Conservation (phyloP, 331 rosid genomes). For the Malus hybrid region DNA sequence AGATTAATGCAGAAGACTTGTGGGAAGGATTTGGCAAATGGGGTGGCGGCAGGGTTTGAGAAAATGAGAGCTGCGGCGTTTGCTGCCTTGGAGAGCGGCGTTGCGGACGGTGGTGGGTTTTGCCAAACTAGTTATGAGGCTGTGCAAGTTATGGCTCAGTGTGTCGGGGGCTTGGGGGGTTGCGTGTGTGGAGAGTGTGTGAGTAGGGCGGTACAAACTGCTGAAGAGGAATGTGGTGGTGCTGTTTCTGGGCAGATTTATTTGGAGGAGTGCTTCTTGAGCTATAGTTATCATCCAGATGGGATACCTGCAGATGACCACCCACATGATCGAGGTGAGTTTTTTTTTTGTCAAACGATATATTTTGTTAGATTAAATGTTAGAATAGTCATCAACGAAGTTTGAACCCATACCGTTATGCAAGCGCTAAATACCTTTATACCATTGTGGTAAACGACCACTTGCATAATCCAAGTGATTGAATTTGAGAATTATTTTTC, state of each 20-base stretch:
- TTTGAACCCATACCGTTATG: rapidly evolving
- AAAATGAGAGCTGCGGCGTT: slow-evolving; percentile 42
- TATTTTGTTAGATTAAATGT: too few species aligned
- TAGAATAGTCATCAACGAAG: too few species aligned
- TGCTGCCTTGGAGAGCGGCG: slow-evolving; percentile 25
- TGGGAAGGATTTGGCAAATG: slow-evolving; percentile 8
- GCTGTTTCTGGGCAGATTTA: slow-evolving; percentile 50
- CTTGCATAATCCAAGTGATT: slow-evolving; percentile 18
- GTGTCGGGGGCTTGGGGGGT: slow-evolving; percentile 37
- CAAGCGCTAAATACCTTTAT: too few species aligned
- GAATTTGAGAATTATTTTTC: not conserved
- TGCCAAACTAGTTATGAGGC: slow-evolving; percentile 15
- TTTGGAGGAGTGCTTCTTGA: slow-evolving; percentile 45
- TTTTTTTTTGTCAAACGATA: too few species aligned
- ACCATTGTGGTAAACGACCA: too few species aligned
- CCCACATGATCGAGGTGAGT: not conserved
- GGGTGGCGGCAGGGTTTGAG: not conserved
- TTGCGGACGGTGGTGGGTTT: slow-evolving; percentile 30
- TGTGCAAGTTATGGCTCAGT: slow-evolving; percentile 53
- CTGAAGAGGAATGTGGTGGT: slow-evolving; percentile 33
- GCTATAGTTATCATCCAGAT: slow-evolving; percentile 23
- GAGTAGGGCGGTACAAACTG: slow-evolving; percentile 35
- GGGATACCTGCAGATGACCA: not conserved
- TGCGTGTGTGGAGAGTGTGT: slow-evolving; percentile 65
- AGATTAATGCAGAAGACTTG: slow-evolving; percentile 40